Evolutionary conservation across 2,329 filamentous ascomycete genomes (phyloP).

Genomic region (Coniochaeta sp.): DNA sequence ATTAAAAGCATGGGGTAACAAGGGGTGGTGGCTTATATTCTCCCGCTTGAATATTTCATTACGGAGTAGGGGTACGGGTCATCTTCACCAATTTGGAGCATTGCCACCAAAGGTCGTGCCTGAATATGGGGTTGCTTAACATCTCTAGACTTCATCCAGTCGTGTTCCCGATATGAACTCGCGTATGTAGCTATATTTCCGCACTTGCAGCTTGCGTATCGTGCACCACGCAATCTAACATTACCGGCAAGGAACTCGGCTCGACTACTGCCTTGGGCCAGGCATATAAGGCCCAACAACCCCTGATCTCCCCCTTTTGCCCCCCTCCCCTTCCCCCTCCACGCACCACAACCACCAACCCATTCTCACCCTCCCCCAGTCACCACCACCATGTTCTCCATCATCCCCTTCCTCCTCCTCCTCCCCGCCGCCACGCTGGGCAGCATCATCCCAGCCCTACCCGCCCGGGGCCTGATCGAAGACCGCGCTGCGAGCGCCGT

Average conservation of each 20-base stretch:
- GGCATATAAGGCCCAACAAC: background rate
- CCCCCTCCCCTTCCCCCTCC: background rate
- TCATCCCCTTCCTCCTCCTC: constrained; percentile 6
- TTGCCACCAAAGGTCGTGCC: background rate
- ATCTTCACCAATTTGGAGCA: background rate
- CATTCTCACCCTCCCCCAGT: background rate
- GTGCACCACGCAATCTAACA: background rate
- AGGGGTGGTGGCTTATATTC: background rate
- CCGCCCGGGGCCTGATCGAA: constrained; percentile 7
- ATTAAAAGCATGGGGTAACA: background rate
- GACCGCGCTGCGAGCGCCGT: constrained; percentile 16
- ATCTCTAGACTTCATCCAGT: too few species aligned
- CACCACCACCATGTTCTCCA: constrained; percentile 5
- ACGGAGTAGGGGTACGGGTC: background rate
- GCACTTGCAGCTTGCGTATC: background rate
- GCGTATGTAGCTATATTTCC: background rate
- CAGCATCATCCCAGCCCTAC: constrained; percentile 2
- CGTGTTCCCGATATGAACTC: too few species aligned
- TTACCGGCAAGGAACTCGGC: constrained; percentile 1
- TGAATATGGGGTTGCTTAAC: background rate
- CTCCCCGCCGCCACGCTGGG: constrained; percentile 6
- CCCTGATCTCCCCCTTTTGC: background rate
- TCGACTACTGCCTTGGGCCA: background rate
- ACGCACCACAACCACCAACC: too few species aligned
- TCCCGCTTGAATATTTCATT: background rate